These are phyloP conservation scores for Stachybotrys chlorohalonatus DNA, from an alignment of 2,329 filamentous ascomycete species.

Conservation along the genomic window DNA sequence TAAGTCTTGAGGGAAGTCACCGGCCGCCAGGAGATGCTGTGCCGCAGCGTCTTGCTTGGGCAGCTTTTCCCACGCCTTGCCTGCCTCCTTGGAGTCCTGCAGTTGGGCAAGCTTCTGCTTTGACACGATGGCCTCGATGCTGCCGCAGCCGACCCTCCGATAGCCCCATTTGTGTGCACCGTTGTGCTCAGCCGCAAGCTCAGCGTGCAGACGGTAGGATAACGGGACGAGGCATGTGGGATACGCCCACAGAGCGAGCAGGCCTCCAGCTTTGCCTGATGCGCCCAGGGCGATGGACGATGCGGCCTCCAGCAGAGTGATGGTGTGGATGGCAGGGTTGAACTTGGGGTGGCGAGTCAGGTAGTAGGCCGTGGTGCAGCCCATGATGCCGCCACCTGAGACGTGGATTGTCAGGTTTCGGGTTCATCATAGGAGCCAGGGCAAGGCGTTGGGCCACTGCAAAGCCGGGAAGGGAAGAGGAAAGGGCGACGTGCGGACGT, in stretches of 20 bases:
- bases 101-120: constrained; percentile 22
- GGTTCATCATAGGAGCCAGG: neutral
- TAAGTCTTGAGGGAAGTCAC: constrained; percentile 63
- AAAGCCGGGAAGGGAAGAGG: constrained; percentile 1
- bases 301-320: constrained; percentile 81
- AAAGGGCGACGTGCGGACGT: constrained; percentile 10
- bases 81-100: constrained; percentile 12
- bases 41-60: constrained; percentile 49
- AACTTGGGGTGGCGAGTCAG: constrained; percentile 79
- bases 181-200: constrained; percentile 75
- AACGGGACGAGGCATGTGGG: constrained; percentile 75
- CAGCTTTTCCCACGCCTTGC: constrained; percentile 50
- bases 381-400: constrained; percentile 83
- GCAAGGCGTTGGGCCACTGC: neutral
- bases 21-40: constrained; percentile 38
- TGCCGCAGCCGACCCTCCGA: constrained; percentile 65
- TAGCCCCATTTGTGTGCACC: constrained; percentile 83
- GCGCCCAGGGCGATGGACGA: constrained; percentile 79
- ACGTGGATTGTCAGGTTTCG: neutral
- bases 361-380: constrained; percentile 84
- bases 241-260: constrained; percentile 88
- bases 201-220: constrained; percentile 73
- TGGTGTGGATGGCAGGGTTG: constrained; percentile 62
- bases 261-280: constrained; percentile 87
- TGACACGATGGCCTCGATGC: constrained; percentile 31